These are phyloP conservation scores for Uromyces viciae-fabae DNA, from an alignment of 1,284 basidiomycete species.

Conservation along the genomic window DNA sequence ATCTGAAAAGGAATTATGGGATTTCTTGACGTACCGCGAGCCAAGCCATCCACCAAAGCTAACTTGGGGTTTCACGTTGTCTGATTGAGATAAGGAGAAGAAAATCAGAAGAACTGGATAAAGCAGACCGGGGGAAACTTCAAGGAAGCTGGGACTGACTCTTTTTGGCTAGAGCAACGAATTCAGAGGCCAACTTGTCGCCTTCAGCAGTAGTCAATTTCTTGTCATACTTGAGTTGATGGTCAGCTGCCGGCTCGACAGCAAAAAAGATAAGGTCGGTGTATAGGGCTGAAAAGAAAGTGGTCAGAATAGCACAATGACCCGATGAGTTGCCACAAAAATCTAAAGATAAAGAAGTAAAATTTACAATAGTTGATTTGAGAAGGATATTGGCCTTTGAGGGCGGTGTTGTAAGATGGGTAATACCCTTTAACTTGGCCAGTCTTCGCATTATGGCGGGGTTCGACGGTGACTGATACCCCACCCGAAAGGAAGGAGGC, in stretches of 20 bases:
- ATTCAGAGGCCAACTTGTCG: slow-evolving; percentile 16
- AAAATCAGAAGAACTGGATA: not conserved
- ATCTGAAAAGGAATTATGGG: no score
- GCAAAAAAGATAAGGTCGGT: slow-evolving; percentile 38
- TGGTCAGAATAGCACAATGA: not conserved
- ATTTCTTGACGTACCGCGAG: slow-evolving; percentile 18
- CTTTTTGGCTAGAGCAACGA: slow-evolving; percentile 12
- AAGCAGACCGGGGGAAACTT: not conserved
- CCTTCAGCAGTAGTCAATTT: not conserved
- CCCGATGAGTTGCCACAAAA: no score
- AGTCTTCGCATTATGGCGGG: not conserved
- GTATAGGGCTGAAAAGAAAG: slow-evolving; percentile 17
- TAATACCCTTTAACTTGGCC: slow-evolving; percentile 40
- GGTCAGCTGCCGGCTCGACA: slow-evolving; percentile 4
- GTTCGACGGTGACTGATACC: not conserved
- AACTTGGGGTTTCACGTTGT: slow-evolving; percentile 22
- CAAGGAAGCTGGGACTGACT: not conserved
- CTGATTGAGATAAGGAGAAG: not conserved
- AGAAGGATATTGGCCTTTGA: not conserved
- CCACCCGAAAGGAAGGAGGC: not conserved
- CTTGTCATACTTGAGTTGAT: not conserved
- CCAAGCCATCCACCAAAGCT: slow-evolving; percentile 37
- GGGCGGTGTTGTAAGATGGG: slow-evolving; percentile 20
- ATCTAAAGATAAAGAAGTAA: not conserved
- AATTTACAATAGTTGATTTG: slow-evolving; percentile 18